Evolutionary conservation across 495 filamentous ascomycete species (phyloP).

Genomic region (Aspergillus conjunctus): DNA sequence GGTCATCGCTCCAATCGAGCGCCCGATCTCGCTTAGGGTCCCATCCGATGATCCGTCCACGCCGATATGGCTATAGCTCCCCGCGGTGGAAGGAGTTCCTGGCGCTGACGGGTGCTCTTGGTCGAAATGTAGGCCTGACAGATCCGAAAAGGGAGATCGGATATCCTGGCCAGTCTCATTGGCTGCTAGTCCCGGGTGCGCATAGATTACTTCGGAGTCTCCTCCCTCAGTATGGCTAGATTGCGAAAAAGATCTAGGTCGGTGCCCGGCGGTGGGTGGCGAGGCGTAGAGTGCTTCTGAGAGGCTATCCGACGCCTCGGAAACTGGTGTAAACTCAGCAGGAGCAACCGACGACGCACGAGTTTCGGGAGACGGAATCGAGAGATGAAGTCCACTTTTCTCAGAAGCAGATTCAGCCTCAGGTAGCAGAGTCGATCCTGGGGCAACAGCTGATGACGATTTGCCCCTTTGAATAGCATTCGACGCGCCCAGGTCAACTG

Average conservation of each 20-base stretch:
- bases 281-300: conserved; percentile 13
- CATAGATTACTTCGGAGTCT: conserved; percentile 34
- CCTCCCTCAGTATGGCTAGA: conserved; percentile 38
- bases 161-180: conserved; percentile 35
- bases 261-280: conserved; percentile 11
- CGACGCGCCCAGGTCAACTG: conserved; percentile 42
- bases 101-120: conserved; percentile 39
- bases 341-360: conserved; percentile 45
- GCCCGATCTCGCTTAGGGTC: conserved; percentile 66
- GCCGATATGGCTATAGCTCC: conserved; percentile 40
- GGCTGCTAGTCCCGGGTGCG: conserved; percentile 36
- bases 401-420: conserved; percentile 12
- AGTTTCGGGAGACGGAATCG: conserved; percentile 40
- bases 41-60: conserved; percentile 49
- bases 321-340: conserved; percentile 52
- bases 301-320: conserved; percentile 37
- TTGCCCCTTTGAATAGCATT: conserved; percentile 60
- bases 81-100: conserved; percentile 37
- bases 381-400: conserved; percentile 29
- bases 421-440: not conserved
- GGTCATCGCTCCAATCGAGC: conserved; percentile 53
- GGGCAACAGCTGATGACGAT: conserved; percentile 37
- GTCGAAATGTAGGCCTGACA: conserved; percentile 24
- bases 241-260: conserved; percentile 22
- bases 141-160: conserved; percentile 31